These are phyloP conservation scores for Alternaria viburni DNA, from an alignment of 2,329 filamentous ascomycete species.

Conservation along the genomic window DNA sequence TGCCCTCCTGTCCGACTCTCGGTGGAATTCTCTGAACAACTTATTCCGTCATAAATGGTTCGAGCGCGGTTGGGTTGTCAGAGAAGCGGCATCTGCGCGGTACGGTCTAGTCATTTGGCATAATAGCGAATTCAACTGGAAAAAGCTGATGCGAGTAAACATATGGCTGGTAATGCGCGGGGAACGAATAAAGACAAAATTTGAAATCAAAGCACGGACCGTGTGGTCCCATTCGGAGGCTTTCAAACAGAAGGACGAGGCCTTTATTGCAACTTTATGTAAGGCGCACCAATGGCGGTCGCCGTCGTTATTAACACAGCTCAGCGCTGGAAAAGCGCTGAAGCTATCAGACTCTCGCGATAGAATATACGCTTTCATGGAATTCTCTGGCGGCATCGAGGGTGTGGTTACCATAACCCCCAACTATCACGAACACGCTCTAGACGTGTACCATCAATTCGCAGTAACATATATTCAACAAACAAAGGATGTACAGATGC, in stretches of 20 bases:
- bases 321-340: not conserved
- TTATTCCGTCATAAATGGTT: slow-evolving; percentile 9
- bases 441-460: not conserved
- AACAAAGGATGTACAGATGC: not conserved
- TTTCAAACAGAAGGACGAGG: not conserved
- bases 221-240: not conserved
- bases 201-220: too few relatives aligned
- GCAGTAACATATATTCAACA: not conserved
- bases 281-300: too few relatives aligned
- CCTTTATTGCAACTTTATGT: not conserved
- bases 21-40: slow-evolving; percentile 7
- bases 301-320: not conserved
- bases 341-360: not conserved
- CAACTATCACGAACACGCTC: not conserved
- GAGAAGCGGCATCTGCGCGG: slow-evolving; percentile 13
- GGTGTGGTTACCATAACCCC: not conserved
- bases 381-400: not conserved
- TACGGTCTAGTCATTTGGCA: not conserved
- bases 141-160: not conserved
- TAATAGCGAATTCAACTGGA: not conserved
- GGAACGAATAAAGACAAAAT: too few relatives aligned
- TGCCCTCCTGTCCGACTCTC: not conserved
- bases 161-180: not conserved
- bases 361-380: not conserved
- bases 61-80: slow-evolving; percentile 16